Percentiles rank a stretch among this genome's conserved stretches.
phyloP scores from a whole-genome alignment of 495 filamentous ascomycete genomes.

The Letharia lupina region DNA sequence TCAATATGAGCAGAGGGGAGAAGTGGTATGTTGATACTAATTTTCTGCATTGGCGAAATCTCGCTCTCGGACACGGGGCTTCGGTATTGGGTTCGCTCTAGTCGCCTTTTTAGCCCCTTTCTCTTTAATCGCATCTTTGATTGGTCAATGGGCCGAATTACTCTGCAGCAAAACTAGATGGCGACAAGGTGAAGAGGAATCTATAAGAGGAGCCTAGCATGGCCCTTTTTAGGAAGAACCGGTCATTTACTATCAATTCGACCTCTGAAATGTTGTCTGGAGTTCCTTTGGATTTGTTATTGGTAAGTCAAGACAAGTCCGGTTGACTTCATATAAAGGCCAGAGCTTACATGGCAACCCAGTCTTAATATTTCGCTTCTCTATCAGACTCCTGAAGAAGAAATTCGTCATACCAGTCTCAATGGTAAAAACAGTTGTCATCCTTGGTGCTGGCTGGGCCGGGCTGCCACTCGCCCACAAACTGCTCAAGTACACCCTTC shows the following conservation, averaged over 20 bases:
- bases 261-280: not conserved
- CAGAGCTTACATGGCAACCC: not conserved
- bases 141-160: conserved; percentile 12
- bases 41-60: not conserved
- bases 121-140: conserved; percentile 1
- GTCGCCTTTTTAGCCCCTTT: not conserved
- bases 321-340: not conserved
- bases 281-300: not conserved
- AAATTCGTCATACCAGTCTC: not conserved
- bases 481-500: conserved; percentile 42
- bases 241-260: not conserved
- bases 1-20: not conserved
- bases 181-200: not conserved
- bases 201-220: not conserved
- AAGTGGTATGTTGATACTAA: not conserved
- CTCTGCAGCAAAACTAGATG: not conserved
- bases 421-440: conserved; percentile 42
- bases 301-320: not conserved
- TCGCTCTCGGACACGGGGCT: conserved; percentile 15
- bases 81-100: conserved; percentile 6
- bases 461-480: conserved; percentile 53
- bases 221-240: not conserved
- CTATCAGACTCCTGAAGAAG: not conserved
- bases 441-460: conserved; percentile 56
- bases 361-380: not conserved